Percentiles rank a stretch among this genome's conserved stretches.
These are phyloP conservation scores for Grigorovia jiainica DNA, from an alignment of 805 yeast genomes.

Conservation along the genomic window DNA sequence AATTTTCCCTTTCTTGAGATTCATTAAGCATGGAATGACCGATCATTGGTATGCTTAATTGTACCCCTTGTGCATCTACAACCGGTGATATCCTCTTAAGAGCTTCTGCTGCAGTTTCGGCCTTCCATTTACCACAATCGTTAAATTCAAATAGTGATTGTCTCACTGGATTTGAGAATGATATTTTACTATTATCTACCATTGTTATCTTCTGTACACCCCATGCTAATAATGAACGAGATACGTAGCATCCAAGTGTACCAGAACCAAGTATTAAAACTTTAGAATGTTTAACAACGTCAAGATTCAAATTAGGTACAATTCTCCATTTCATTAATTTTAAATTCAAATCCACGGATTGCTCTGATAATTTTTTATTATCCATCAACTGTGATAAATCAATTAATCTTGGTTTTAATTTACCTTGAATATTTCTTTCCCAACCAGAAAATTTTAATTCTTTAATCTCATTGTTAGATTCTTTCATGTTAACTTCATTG, in stretches of 20 bases:
- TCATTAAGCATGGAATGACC: slow-evolving; percentile 77
- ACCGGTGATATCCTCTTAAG: slow-evolving; percentile 71
- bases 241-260: slow-evolving; percentile 86
- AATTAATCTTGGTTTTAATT: slow-evolving; percentile 72
- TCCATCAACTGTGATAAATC: slow-evolving; percentile 75
- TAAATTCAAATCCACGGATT: slow-evolving; percentile 84
- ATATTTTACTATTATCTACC: slow-evolving; percentile 82
- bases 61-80: slow-evolving; percentile 52
- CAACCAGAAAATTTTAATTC: slow-evolving; percentile 63
- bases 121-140: slow-evolving; percentile 82
- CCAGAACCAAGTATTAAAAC: slow-evolving; percentile 91
- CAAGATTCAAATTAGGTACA: slow-evolving; percentile 72
- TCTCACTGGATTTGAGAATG: slow-evolving; percentile 91
- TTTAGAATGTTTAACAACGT: slow-evolving; percentile 46
- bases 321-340: slow-evolving; percentile 96
- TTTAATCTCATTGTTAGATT: background rate
- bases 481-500: background rate
- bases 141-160: slow-evolving; percentile 77
- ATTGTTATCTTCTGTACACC: slow-evolving; percentile 80
- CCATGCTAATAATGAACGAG: slow-evolving; percentile 86
- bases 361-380: slow-evolving; percentile 76
- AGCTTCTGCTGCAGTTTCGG: slow-evolving; percentile 65
- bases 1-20: slow-evolving; percentile 40
- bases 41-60: slow-evolving; percentile 85
- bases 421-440: slow-evolving; percentile 73